Evolutionary conservation across 2,329 filamentous ascomycete species (phyloP).

Genomic region (Cladophialophora immunda): DNA sequence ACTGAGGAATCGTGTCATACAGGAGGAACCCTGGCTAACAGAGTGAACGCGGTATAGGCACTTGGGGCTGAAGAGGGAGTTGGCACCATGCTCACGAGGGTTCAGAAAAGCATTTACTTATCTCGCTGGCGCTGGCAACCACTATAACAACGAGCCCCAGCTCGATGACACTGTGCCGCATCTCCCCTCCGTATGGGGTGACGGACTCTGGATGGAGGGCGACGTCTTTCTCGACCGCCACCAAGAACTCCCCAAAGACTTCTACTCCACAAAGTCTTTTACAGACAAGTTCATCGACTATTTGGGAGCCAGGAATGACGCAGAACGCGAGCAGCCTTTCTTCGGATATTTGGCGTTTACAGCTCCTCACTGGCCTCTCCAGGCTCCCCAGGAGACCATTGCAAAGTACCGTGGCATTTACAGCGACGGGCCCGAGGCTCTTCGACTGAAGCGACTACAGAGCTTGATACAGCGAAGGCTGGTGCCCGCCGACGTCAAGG

Average conservation of each 20-base stretch:
- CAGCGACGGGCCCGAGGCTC: constrained; percentile 67
- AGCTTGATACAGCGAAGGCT: constrained; percentile 66
- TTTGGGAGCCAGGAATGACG: constrained; percentile 26
- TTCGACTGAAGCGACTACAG: constrained; percentile 63
- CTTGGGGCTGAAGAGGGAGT: constrained; percentile 43
- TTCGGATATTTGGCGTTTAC: constrained; percentile 58
- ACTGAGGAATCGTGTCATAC: no score
- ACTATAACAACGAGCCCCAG: constrained; percentile 46
- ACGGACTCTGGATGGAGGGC: constrained; percentile 8
- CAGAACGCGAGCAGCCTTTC: constrained; percentile 19
- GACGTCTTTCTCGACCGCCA: background rate
- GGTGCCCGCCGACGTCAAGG: constrained; percentile 57
- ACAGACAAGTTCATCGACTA: constrained; percentile 10
- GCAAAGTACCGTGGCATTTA: constrained; percentile 68
- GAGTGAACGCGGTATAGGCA: constrained; percentile 35
- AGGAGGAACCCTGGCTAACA: no score
- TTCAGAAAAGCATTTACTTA: constrained; percentile 44
- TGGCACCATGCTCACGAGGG: constrained; percentile 42
- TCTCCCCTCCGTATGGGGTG: background rate
- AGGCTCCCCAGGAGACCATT: constrained; percentile 64
- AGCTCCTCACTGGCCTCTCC: constrained; percentile 70
- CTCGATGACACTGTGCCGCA: background rate
- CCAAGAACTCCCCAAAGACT: constrained; percentile 12
- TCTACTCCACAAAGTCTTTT: constrained; percentile 18
- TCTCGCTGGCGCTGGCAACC: constrained; percentile 46